These are phyloP conservation scores for Thermochaetoides thermophila DNA, from an alignment of 495 filamentous ascomycete species.

Conservation along the genomic window DNA sequence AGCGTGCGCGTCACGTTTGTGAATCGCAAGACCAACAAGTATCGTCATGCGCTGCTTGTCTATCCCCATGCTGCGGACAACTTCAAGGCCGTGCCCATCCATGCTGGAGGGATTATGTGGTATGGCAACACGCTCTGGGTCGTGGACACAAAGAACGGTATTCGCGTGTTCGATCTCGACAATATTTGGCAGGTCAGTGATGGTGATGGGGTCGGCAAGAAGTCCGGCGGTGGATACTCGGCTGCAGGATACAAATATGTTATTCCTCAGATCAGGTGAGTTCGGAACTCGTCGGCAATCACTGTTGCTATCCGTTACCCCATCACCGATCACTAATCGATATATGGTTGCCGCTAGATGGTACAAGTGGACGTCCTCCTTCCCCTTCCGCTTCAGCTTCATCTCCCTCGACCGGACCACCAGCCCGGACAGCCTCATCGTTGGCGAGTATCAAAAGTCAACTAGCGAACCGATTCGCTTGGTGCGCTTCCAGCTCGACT, in stretches of 20 bases:
- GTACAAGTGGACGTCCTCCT: constrained; percentile 8
- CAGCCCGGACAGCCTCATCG: constrained; percentile 3
- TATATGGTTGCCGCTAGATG: too few species aligned
- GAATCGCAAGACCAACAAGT: constrained; percentile 14
- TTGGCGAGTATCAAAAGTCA: constrained; percentile 7
- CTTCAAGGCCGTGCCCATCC: constrained; percentile 7
- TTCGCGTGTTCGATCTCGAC: constrained; percentile 7
- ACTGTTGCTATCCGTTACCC: too few species aligned
- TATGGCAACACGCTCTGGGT: constrained; percentile 9
- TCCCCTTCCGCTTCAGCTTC: constrained; percentile 7
- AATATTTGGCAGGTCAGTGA: constrained; percentile 6
- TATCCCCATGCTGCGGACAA: constrained; percentile 3
- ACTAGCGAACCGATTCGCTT: constrained; percentile 5
- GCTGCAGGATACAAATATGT: constrained; percentile 9
- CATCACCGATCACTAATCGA: too few species aligned
- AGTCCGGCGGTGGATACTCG: constrained; percentile 2
- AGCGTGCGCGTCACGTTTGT: constrained; percentile 25
- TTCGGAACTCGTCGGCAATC: not conserved
- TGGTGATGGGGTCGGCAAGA: constrained; percentile 5
- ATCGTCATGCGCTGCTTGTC: constrained; percentile 26
- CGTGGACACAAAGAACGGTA: constrained; percentile 5
- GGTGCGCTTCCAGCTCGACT: constrained; percentile 4
- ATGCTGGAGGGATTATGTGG: constrained; percentile 8
- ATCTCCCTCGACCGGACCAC: constrained; percentile 7
- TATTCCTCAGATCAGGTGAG: constrained; percentile 7